Percentiles rank a stretch among this genome's conserved stretches.
phyloP scores from a whole-genome alignment of 257 asterid species.

The Schizonepeta tenuifolia region DNA sequence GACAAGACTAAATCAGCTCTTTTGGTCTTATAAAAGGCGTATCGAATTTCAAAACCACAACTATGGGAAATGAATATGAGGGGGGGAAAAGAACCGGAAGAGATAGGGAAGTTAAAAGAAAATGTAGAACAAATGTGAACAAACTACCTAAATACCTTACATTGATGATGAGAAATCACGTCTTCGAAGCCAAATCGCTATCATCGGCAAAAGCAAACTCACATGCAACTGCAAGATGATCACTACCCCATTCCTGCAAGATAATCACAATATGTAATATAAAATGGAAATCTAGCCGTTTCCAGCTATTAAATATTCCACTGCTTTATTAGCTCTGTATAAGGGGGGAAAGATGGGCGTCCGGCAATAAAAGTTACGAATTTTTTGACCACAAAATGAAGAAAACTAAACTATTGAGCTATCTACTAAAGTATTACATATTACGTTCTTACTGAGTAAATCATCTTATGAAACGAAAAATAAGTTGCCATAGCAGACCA shows the following conservation, averaged over 20 bases:
- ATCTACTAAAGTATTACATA: too few species aligned
- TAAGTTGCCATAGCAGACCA: too few species aligned
- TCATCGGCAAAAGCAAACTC: slow-evolving; percentile 73
- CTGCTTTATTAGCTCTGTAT: neutral
- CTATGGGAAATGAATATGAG: too few species aligned
- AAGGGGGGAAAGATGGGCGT: neutral
- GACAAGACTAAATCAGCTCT: neutral
- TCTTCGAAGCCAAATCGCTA: slow-evolving; percentile 26
- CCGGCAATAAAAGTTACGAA: neutral
- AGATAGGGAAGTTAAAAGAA: neutral
- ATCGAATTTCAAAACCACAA: neutral
- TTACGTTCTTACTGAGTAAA: too few species aligned
- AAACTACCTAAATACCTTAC: neutral
- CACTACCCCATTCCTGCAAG: slow-evolving; percentile 89
- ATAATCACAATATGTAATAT: slow-evolving; percentile 15
- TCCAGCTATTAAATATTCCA: too few species aligned
- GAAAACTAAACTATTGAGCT: neutral
- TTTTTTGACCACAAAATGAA: neutral
- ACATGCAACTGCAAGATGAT: slow-evolving; percentile 89
- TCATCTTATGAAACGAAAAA: too few species aligned
- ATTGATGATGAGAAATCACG: neutral
- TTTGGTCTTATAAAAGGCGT: neutral
- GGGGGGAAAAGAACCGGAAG: neutral
- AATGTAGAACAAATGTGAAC: neutral
- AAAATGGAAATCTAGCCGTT: slow-evolving; percentile 6